Conservation (phyloP, 2,329 filamentous ascomycete genomes). For the Huntiella abstrusa region DNA sequence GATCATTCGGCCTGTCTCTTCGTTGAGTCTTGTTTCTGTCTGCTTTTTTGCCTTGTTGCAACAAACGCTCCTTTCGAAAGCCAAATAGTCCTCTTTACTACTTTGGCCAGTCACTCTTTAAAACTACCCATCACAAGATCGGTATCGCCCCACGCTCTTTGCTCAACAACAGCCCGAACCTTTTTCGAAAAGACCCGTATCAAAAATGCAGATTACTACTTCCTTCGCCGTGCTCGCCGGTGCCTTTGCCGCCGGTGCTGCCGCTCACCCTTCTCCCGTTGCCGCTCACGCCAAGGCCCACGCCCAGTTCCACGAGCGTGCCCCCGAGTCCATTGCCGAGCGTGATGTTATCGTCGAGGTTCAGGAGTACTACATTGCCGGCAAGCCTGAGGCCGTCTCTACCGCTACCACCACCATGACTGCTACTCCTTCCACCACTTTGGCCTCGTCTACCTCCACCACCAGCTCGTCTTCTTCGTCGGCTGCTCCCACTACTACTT, state of each 20-base stretch:
- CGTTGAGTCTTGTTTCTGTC: conserved; percentile 1
- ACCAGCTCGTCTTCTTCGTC: conserved; percentile 9
- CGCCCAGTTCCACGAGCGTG: conserved; percentile 17
- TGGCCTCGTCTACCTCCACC: conserved; percentile 9
- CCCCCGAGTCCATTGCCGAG: conserved; percentile 12
- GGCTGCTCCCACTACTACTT: background rate
- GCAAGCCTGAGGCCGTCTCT: conserved; percentile 17
- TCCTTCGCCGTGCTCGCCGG: conserved; percentile 21
- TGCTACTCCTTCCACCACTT: conserved; percentile 10
- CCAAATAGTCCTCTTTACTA: no score
- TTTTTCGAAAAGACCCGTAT: background rate
- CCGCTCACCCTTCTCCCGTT: conserved; percentile 23
- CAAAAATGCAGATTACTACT: conserved; percentile 24
- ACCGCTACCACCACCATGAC: conserved; percentile 14
- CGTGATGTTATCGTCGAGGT: conserved; percentile 3
- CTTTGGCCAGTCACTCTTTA: no score
- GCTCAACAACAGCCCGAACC: background rate
- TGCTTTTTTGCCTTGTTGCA: conserved; percentile 7
- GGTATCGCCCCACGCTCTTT: conserved; percentile 1
- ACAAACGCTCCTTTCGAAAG: background rate
- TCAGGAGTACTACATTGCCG: conserved; percentile 18
- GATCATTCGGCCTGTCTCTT: background rate
- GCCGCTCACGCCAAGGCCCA: conserved; percentile 20
- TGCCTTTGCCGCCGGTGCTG: conserved; percentile 20
- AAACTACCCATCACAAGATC: no score